Percentiles rank a stretch among this genome's conserved stretches.
Conservation (phyloP, 2,329 filamentous ascomycete species). For the Talaromyces pinophilus region DNA sequence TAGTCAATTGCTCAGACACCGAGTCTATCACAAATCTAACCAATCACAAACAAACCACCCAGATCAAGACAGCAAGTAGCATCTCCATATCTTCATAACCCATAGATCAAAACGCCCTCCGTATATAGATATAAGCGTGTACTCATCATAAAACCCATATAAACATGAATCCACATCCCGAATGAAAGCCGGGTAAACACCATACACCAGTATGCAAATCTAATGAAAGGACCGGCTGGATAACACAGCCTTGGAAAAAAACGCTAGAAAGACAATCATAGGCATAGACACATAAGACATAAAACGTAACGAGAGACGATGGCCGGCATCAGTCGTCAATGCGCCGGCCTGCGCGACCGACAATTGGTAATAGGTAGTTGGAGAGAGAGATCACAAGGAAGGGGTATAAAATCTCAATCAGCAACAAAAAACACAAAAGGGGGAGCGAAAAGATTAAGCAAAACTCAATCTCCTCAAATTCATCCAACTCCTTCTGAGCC, state of each 20-base stretch:
- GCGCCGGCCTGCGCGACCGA: slow-evolving; percentile 1
- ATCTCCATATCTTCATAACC: neutral
- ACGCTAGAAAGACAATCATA: slow-evolving; percentile 10
- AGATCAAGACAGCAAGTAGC: neutral
- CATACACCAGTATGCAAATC: slow-evolving; percentile 18
- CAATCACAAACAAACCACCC: neutral
- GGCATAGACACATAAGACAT: neutral
- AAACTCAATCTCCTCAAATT: slow-evolving; percentile 20
- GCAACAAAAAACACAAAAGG: neutral
- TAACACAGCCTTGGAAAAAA: neutral
- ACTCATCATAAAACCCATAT: neutral
- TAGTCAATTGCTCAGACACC: neutral
- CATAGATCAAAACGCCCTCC: neutral
- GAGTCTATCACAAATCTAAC: slow-evolving; percentile 4
- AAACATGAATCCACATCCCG: neutral
- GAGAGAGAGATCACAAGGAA: neutral
- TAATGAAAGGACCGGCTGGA: slow-evolving; percentile 9
- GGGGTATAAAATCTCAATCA: neutral
- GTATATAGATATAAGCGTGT: neutral
- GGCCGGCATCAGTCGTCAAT: slow-evolving; percentile 8
- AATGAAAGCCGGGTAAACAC: slow-evolving; percentile 4
- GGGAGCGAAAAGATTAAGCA: neutral
- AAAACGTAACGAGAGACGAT: slow-evolving; percentile 5
- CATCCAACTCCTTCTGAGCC: slow-evolving; percentile 14
- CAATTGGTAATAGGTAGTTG: neutral